These are phyloP conservation scores for Wickerhamiella spandovensis DNA, from an alignment of 805 yeast genomes.

Conservation along the genomic window DNA sequence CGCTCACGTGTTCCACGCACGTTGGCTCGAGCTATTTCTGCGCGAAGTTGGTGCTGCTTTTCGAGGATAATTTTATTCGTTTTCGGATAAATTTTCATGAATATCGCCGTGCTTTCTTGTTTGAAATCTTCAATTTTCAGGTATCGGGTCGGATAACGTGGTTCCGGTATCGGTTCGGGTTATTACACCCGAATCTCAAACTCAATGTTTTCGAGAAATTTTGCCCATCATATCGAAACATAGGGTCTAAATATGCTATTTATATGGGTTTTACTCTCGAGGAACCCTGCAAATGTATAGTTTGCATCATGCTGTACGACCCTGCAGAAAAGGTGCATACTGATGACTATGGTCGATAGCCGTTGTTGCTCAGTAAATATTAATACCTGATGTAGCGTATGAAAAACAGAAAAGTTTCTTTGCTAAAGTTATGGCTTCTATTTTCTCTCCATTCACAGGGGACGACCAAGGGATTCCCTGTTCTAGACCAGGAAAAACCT, in stretches of 20 bases:
- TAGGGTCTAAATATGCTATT: background rate
- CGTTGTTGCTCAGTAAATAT: no score
- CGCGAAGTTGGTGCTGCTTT: background rate
- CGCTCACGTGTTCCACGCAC: background rate
- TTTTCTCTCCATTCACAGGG: no score
- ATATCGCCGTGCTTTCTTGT: background rate
- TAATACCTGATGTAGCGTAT: no score
- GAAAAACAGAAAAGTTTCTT: no score
- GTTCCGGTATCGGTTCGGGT: background rate
- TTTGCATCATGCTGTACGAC: background rate
- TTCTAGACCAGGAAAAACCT: no score
- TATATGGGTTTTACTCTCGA: background rate
- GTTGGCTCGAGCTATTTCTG: background rate
- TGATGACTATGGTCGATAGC: background rate
- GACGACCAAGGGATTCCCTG: no score
- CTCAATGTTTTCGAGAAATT: no score
- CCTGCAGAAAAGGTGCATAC: background rate
- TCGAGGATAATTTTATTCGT: background rate
- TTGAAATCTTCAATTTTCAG: background rate
- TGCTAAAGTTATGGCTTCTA: no score
- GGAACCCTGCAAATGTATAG: background rate
- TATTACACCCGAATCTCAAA: background rate
- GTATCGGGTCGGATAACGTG: background rate
- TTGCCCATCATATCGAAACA: no score
- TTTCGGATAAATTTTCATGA: no score